Evolutionary conservation across 139 green algal genomes (phyloP).

Genomic region (Closterium sp.): DNA sequence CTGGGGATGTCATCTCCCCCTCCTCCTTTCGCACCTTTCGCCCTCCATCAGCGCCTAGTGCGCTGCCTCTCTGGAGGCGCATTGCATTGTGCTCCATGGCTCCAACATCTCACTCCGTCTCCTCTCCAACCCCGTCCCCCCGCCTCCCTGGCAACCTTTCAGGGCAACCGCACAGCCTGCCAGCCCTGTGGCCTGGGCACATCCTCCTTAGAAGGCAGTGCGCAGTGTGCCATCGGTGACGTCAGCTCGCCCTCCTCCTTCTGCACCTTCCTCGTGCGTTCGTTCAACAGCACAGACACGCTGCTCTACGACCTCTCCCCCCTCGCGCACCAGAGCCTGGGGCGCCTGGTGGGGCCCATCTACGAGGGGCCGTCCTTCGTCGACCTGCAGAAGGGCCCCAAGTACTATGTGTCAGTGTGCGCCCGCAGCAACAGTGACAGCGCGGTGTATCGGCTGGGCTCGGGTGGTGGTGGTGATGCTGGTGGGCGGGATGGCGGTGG

Average conservation of each 20-base stretch:
- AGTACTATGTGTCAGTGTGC: constrained; percentile 18
- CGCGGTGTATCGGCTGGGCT: neutral
- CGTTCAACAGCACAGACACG: neutral
- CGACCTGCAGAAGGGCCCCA: neutral
- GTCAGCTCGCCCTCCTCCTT: constrained; percentile 16
- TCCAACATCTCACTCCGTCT: too few relatives aligned
- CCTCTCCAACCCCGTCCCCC: too few relatives aligned
- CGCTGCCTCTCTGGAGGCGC: too few relatives aligned
- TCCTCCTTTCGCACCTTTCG: neutral
- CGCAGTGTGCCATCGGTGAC: constrained; percentile 14
- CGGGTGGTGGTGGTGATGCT: neutral
- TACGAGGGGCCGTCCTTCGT: constrained; percentile 3
- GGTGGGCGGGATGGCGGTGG: neutral
- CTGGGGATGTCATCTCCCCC: neutral
- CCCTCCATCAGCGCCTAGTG: too few relatives aligned
- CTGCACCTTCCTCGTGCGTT: constrained; percentile 8
- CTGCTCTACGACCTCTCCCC: constrained; percentile 27
- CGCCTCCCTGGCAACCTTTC: too few relatives aligned
- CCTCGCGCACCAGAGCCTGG: constrained; percentile 1
- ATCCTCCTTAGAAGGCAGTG: neutral
- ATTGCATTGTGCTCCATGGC: too few relatives aligned
- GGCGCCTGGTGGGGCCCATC: constrained; percentile 8
- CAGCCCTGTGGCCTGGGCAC: constrained; percentile 2
- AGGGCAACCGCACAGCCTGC: neutral
- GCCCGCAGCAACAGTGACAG: neutral